Evolutionary conservation across 139 green algal genomes (phyloP), one percentile per base, ranked within the genome.

Genomic region (Gonium pectorale): DNA sequence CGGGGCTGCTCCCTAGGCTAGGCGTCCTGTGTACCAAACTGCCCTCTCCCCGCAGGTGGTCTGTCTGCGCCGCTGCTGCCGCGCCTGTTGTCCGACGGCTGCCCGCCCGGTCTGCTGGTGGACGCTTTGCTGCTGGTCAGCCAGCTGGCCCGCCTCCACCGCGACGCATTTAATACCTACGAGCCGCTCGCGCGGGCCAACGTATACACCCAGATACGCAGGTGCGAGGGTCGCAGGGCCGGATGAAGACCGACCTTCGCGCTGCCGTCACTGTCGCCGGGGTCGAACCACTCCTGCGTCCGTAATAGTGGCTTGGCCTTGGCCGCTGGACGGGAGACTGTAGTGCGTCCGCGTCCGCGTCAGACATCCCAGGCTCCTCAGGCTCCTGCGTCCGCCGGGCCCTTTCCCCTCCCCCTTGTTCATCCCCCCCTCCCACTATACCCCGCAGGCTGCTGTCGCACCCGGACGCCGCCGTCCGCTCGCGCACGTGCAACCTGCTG

Each of bases 401-500:
- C 46, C 46, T 54, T 15, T 15, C 46, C 11, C 46, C 46, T 54
- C 46, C 46, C 15, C 46, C 46, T 62, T 64, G 56, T 35, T 24
- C 19, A 49, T 49, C 60, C 11, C 60, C 11, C n/a, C 37, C 66
- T 52, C 11, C 37, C 38, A 4, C 37, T 27, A 11, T 27, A n/a
- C 66, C 41, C 13, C 0, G 13, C 69, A 86, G 46, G 56, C 86
- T 97, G 83, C 89, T 97, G 43, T 46, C n/a, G 5, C 91, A 98
- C 81, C 22, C 75, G 0, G 92, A 97, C 43, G 49, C 92, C n/a
- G 89, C 74, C 46, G 94, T 99, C 60, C 92, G 97, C 43, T 93
- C 96, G 11, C 91, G 96, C 21, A 89, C 90, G 38, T 96, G 91
- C 90, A 99, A 98, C 89, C 86, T 98, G 40, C 46, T 99, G 29